Base-by-base conservation (phyloP, 2,329 filamentous ascomycete genomes). In the Calonectria fujianensis region DNA sequence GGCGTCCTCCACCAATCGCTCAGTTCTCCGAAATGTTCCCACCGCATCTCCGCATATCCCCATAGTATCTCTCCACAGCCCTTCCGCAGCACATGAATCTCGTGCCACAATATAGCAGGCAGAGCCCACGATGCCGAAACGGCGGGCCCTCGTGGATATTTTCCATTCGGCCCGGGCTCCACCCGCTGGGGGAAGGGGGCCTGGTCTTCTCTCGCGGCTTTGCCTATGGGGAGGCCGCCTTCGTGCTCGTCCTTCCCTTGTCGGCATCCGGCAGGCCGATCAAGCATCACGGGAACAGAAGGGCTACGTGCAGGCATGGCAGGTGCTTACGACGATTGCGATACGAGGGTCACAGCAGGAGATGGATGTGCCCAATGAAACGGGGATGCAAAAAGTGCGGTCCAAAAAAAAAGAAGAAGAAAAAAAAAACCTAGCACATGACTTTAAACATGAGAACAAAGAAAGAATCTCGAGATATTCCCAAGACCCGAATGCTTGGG, bases 131-230 rank as follows among this genome's bases (percentile, higher is more conserved):
- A 41, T 50, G 41, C 54, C 68, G 35, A 70, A 50, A n/a, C 39
- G 54, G 41, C 57, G 67, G 67, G 24, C 24, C 67, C 41, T n/a
- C 37, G 32, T 51, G 48, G 48, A 31, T 45, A 63, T 63, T 39
- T 69, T 63, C 41, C 52, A 72, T 72, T 72, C 70, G 70, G 70
- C 70, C 70, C 70, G 70, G 51, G 10, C 37, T 52, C 69, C 69
- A 66, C 39, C 31, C 14, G 37, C 27, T 50, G 41, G 50, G 64
- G 37, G 27, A 4, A 48, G 45, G 45, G 45, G 45, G 10, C 45
- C 45, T 48, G 45, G 20, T 24, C 24, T 2, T 24, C 24, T 24
- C 24, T 24, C 24, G 24, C 24, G 24, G 24, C 24, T n/a, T 11
- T 20, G 54, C 54, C 54, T 59, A 59, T 59, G 54, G 32, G 54